Percentiles rank a stretch among this genome's conserved stretches.
These are phyloP conservation scores for Paracorniculantispora psalliotae DNA, from an alignment of 2,329 filamentous ascomycete species.

Conservation along the genomic window DNA sequence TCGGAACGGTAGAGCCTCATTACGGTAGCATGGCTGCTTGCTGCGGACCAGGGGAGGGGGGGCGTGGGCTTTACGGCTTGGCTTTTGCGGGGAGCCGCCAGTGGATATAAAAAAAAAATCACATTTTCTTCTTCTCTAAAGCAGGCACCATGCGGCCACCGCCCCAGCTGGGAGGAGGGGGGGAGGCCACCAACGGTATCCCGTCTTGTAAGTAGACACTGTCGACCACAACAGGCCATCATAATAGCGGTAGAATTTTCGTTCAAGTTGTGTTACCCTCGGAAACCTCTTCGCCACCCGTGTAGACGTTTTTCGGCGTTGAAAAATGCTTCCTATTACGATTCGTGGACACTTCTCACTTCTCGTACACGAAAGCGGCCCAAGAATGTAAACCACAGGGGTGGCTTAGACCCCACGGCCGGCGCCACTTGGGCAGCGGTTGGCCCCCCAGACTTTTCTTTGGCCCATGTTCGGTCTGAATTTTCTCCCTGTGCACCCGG, in stretches of 20 bases:
- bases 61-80: conserved; percentile 1
- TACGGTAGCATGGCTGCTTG: neutral
- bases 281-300: too few species aligned
- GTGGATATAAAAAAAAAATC: neutral
- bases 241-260: conserved; percentile 1
- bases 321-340: neutral
- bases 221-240: neutral
- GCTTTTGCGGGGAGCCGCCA: conserved; percentile 10
- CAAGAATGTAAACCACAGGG: neutral
- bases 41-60: neutral
- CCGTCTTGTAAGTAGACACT: neutral
- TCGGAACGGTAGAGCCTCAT: conserved; percentile 10
- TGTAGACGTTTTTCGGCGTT: neutral
- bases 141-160: neutral
- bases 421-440: conserved; percentile 10
- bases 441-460: neutral
- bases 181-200: neutral
- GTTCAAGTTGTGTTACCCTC: neutral
- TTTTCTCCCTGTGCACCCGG: neutral
- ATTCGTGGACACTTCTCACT: neutral
- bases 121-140: neutral
- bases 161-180: neutral
- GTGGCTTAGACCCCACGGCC: conserved; percentile 12
- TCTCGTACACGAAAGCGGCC: neutral
- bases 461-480: neutral